A percentile compares a stretch with the other conserved stretches of the same genome.
Conservation (phyloP, 345 rosid species). For the Angophora floribunda region DNA sequence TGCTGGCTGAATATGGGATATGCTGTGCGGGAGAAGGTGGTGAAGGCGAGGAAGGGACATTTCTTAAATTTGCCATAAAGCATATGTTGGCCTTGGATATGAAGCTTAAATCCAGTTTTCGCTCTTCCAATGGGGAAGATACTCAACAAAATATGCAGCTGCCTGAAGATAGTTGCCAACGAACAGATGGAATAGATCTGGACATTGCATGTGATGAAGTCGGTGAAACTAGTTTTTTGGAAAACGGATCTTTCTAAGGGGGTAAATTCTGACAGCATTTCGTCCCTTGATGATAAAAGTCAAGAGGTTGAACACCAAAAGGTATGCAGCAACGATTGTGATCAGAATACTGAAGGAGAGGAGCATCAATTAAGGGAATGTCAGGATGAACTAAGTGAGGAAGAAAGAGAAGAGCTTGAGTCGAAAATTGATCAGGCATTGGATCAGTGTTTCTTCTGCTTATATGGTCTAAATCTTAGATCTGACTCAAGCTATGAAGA, state of each 20-base stretch:
- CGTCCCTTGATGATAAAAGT: slow-evolving; percentile 8
- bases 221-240: slow-evolving; percentile 15
- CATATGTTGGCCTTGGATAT: slow-evolving; percentile 86
- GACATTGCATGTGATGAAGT: slow-evolving; percentile 11
- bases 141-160: slow-evolving; percentile 18
- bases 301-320: slow-evolving; percentile 9
- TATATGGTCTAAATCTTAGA: slow-evolving; percentile 94
- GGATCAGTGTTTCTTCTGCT: slow-evolving; percentile 96
- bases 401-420: slow-evolving; percentile 91
- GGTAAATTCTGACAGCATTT: slow-evolving; percentile 5
- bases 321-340: slow-evolving; percentile 2
- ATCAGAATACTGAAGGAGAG: slow-evolving; percentile 11
- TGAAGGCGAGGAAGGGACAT: slow-evolving; percentile 82
- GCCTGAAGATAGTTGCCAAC: slow-evolving; percentile 9
- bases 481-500: slow-evolving; percentile 82
- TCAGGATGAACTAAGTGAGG: slow-evolving; percentile 44
- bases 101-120: slow-evolving; percentile 70
- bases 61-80: slow-evolving; percentile 91
- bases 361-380: slow-evolving; percentile 26
- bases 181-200: slow-evolving; percentile 5
- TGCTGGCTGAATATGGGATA: slow-evolving; percentile 90
- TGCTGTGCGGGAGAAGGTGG: slow-evolving; percentile 79
- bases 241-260: slow-evolving; percentile 30
- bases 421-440: slow-evolving; percentile 69
- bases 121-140: slow-evolving; percentile 35